Base-by-base conservation (phyloP, 2,329 filamentous ascomycete species). In the Aspergillus awamori region DNA sequence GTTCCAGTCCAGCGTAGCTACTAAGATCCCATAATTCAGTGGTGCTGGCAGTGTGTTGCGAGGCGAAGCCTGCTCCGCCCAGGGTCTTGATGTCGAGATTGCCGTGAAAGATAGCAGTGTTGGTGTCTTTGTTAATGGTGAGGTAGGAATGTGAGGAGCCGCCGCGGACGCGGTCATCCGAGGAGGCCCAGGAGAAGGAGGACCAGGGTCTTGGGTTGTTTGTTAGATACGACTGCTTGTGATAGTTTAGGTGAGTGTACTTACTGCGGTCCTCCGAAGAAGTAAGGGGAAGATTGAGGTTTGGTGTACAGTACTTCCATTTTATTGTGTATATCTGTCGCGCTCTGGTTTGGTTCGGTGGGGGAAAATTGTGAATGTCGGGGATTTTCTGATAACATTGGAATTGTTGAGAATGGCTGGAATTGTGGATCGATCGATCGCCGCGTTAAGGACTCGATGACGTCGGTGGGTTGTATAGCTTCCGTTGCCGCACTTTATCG, bases 31-130 rank as follows among this genome's bases (percentile, higher is more conserved):
- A 90, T 24, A 77, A 77, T 13, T 82, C 76, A 41, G 83, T 77
- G 7, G 87, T 85, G 41, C 76, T 76, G 3, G 81, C 82, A 4
- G 89, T 92, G 51, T 89, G 85, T 73, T 94, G 92, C 4, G 88
- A 91, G 8, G 91, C 91, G 72, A 96, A 95, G 5, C 92, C 92
- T 0, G 92, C 91, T 30, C 90, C 91, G 26, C 91, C 91, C 0
- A 95, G 85, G 0, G 90, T 87, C 57, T 83, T 83, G 64, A 89
- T 92, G 76, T 95, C 91, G 20, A 95, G 82, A 24, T 81, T 80
- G 2, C 92, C 91, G 65, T 85, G 78, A 77, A 93, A 93, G 8
- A 73, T 75, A 4, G 82, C 85, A 4, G 72, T 74, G 24, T 74
- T 65, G 13, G 73, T 64, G 20, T 73, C 74, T 39, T 70, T 61